Evolutionary conservation across 768 basidiomycete genomes (phyloP).

Genomic region (Trametes elegans): DNA sequence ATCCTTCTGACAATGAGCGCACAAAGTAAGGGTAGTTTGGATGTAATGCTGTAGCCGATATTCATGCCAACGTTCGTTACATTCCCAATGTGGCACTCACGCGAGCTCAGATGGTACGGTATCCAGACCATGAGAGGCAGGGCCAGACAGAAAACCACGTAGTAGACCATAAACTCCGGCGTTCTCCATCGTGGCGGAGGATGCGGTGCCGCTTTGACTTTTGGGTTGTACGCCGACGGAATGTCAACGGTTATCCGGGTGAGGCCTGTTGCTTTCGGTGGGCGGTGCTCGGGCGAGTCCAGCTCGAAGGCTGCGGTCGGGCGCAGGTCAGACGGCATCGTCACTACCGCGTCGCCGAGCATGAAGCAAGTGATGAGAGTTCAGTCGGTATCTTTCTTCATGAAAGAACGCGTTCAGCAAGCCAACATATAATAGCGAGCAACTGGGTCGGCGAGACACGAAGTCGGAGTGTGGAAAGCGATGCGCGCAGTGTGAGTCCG

Average conservation of each 20-base stretch:
- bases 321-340: conserved; percentile 32
- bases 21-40: conserved; percentile 69
- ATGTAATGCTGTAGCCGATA: conserved; percentile 53
- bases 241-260: conserved; percentile 55
- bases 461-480: no score
- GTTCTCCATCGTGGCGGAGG: conserved; percentile 71
- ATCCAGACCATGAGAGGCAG: conserved; percentile 77
- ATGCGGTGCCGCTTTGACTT: conserved; percentile 24
- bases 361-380: not conserved
- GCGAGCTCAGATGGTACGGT: conserved; percentile 65
- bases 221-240: conserved; percentile 40
- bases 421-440: no score
- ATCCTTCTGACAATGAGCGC: conserved; percentile 61
- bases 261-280: conserved; percentile 32
- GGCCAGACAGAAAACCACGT: conserved; percentile 51
- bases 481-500: no score
- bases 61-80: not conserved
- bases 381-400: not conserved
- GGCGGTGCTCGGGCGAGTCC: conserved; percentile 12
- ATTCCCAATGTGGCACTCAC: conserved; percentile 48
- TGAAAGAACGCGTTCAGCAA: not conserved
- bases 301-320: conserved; percentile 21
- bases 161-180: conserved; percentile 79
- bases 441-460: no score
- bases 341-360: conserved; percentile 23